Evolutionary conservation across 2,329 filamentous ascomycete genomes (phyloP).

Genomic region (Ascosphaera apis): DNA sequence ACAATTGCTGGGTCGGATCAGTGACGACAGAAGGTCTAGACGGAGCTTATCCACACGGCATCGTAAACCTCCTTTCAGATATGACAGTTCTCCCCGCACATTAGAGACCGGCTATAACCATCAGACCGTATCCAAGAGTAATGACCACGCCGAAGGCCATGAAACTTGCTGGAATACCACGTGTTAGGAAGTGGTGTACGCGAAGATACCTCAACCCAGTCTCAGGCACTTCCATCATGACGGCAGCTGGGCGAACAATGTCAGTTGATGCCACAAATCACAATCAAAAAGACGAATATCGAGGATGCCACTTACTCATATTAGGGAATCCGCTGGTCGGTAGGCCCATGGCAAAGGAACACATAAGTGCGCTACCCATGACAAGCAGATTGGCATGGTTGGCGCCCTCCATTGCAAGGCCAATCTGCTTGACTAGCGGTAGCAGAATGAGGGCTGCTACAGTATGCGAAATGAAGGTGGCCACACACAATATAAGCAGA

Average conservation of each 20-base stretch:
- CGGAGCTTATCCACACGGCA: too few relatives aligned
- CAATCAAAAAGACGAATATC: slow-evolving; percentile 1
- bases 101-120: slow-evolving; percentile 50
- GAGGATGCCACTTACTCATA: slow-evolving; percentile 56
- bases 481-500: slow-evolving; percentile 64
- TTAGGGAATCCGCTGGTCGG: slow-evolving; percentile 95
- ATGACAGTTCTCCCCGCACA: neutral
- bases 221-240: slow-evolving; percentile 93
- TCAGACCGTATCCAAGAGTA: slow-evolving; percentile 73
- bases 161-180: slow-evolving; percentile 73
- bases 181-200: slow-evolving; percentile 82
- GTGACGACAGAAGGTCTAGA: too few relatives aligned
- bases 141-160: slow-evolving; percentile 63
- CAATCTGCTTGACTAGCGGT: slow-evolving; percentile 71
- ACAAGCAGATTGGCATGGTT: slow-evolving; percentile 78
- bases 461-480: slow-evolving; percentile 94
- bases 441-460: slow-evolving; percentile 89
- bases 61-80: too few relatives aligned
- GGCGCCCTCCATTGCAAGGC: slow-evolving; percentile 61
- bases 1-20: too few relatives aligned
- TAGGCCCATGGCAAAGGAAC: slow-evolving; percentile 88
- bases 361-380: slow-evolving; percentile 91
- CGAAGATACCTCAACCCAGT: slow-evolving; percentile 79
- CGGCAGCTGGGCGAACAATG: slow-evolving; percentile 41
- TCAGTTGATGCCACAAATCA: slow-evolving; percentile 4